Percentiles rank a stretch among this genome's conserved stretches.
These are phyloP conservation scores for Peniophora sp. DNA, from an alignment of 1,284 basidiomycete species.

Conservation along the genomic window DNA sequence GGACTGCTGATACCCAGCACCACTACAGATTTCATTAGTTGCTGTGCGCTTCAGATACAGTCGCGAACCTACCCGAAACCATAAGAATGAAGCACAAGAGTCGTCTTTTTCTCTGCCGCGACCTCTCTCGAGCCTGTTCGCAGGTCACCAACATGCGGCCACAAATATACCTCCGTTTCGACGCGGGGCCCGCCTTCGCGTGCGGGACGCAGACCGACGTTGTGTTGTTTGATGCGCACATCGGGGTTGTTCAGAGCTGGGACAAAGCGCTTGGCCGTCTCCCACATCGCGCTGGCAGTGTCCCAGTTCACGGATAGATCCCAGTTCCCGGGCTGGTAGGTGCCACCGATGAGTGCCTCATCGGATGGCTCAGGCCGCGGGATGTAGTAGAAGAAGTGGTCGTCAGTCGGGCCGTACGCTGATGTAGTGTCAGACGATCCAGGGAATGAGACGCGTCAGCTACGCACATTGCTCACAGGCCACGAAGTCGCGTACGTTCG, in stretches of 20 bases:
- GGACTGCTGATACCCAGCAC: conserved; percentile 66
- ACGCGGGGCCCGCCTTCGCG: conserved; percentile 63
- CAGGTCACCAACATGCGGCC: not conserved
- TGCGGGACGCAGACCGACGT: conserved; percentile 66
- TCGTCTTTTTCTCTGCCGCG: conserved; percentile 33
- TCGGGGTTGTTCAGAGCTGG: conserved; percentile 28
- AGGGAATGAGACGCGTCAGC: not conserved
- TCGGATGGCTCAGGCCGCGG: conserved; percentile 34
- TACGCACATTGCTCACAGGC: conserved; percentile 13
- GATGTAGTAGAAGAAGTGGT: conserved; percentile 41
- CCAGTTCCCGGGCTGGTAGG: conserved; percentile 39
- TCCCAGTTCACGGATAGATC: conserved; percentile 38
- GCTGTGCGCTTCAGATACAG: not conserved
- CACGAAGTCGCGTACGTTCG: conserved; percentile 39
- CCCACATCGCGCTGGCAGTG: conserved; percentile 35
- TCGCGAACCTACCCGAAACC: conserved; percentile 34
- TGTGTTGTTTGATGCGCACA: conserved; percentile 45
- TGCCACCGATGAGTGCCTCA: conserved; percentile 47
- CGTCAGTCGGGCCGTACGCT: conserved; percentile 6
- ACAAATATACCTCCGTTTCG: conserved; percentile 39
- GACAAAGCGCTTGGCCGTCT: conserved; percentile 29
- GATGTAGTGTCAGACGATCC: conserved; percentile 3
- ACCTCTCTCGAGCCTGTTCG: conserved; percentile 1
- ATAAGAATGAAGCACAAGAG: conserved; percentile 64
- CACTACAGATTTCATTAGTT: conserved; percentile 21